Percentiles rank a stretch among this genome's conserved stretches.
phyloP scores from a whole-genome alignment of 1,139 yeast species.

The Pichia sp. region DNA sequence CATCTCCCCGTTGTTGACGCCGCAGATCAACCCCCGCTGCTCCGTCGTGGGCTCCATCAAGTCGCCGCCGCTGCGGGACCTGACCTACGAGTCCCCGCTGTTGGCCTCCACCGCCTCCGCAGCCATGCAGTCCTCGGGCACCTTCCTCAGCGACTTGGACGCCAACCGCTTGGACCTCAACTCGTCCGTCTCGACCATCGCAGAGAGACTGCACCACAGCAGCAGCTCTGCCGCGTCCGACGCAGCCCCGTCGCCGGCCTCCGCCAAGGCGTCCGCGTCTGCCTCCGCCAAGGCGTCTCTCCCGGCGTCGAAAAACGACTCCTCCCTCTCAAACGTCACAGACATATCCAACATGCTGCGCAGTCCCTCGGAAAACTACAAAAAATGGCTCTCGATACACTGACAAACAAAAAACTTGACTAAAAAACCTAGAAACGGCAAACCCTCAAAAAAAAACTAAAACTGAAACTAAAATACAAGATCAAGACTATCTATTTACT shows the following conservation, averaged over 20 bases:
- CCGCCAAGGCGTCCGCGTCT: not conserved
- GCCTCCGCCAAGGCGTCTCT: not conserved
- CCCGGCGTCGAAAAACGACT: not conserved
- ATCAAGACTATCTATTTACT: not conserved
- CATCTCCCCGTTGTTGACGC: slow-evolving; percentile 30
- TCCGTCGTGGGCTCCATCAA: slow-evolving; percentile 18
- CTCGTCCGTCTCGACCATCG: slow-evolving; percentile 5
- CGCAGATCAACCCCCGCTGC: slow-evolving; percentile 22
- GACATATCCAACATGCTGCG: slow-evolving; percentile 29
- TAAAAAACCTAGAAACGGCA: no score
- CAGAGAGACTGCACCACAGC: slow-evolving; percentile 10
- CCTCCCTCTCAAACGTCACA: slow-evolving; percentile 16
- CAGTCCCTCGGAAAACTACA: slow-evolving; percentile 31
- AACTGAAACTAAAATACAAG: no score
- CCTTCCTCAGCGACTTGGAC: slow-evolving; percentile 27
- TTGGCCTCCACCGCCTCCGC: slow-evolving; percentile 18
- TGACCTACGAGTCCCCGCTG: slow-evolving; percentile 32
- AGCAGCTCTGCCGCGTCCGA: not conserved
- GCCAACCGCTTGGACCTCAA: slow-evolving; percentile 29
- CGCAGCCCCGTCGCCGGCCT: no score
- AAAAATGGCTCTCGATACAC: slow-evolving; percentile 31
- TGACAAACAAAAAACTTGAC: no score
- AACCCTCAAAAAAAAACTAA: no score
- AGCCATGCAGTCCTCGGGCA: not conserved
- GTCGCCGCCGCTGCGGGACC: slow-evolving; percentile 25